Conservation (phyloP, 2,329 filamentous ascomycete genomes). For the Penicillium capsulatum region DNA sequence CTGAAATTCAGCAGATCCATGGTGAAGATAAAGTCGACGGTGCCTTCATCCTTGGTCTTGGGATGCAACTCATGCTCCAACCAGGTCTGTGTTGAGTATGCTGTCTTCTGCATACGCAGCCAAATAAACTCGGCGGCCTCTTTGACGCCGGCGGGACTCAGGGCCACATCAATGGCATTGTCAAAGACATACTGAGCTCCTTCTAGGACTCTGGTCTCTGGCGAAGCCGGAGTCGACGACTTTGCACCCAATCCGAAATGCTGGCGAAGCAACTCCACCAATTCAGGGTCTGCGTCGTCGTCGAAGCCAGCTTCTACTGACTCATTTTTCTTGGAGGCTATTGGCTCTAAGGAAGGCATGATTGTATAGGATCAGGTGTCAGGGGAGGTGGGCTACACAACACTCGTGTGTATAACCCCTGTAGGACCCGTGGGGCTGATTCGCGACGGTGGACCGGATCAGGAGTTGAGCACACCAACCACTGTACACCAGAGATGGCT, state of each 20-base stretch:
- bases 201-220: conserved; percentile 77
- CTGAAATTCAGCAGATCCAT: conserved; percentile 97
- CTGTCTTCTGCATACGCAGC: conserved; percentile 73
- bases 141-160: conserved; percentile 79
- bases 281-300: conserved; percentile 83
- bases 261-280: conserved; percentile 78
- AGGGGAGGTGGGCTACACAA: neutral
- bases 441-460: too few relatives aligned
- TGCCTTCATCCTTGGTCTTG: conserved; percentile 70
- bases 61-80: conserved; percentile 86
- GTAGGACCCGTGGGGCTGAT: neutral
- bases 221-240: conserved; percentile 51
- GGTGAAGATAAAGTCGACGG: conserved; percentile 89
- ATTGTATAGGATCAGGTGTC: too few relatives aligned
- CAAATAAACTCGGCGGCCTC: conserved; percentile 75
- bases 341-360: conserved; percentile 21
- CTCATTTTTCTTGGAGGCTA: conserved; percentile 11
- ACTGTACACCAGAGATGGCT: too few relatives aligned
- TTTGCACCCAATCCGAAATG: conserved; percentile 64
- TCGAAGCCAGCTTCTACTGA: conserved; percentile 65
- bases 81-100: conserved; percentile 83
- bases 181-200: conserved; percentile 83
- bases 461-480: too few relatives aligned
- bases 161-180: conserved; percentile 86
- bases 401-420: conserved; percentile 1